These are phyloP conservation scores for Cutaneotrichosporon curvatum DNA, from an alignment of 1,284 basidiomycete genomes.

Conservation along the genomic window DNA sequence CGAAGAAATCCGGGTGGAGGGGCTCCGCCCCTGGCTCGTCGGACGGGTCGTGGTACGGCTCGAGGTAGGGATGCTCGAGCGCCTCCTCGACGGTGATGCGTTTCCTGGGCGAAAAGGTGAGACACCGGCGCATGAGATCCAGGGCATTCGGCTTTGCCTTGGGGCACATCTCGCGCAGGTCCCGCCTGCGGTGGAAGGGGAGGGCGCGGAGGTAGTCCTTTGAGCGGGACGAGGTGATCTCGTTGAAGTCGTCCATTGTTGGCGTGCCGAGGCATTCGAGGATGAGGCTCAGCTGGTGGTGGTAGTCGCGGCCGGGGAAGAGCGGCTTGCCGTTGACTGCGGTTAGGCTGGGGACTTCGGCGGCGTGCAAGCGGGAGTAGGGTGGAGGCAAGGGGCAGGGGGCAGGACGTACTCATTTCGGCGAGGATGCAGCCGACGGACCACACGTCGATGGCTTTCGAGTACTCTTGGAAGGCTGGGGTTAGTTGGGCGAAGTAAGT, in stretches of 20 bases:
- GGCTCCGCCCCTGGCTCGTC: slow-evolving; percentile 78
- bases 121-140: slow-evolving; percentile 79
- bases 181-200: slow-evolving; percentile 79
- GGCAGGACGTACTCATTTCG: slow-evolving; percentile 60
- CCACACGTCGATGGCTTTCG: slow-evolving; percentile 88
- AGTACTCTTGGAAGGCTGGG: slow-evolving; percentile 78
- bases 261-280: slow-evolving; percentile 56
- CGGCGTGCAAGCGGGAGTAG: not conserved
- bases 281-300: slow-evolving; percentile 52
- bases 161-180: slow-evolving; percentile 67
- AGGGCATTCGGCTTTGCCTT: slow-evolving; percentile 79
- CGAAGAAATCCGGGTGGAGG: slow-evolving; percentile 78
- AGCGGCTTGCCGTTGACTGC: slow-evolving; percentile 71
- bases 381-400: not conserved
- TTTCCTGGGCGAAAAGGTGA: slow-evolving; percentile 84
- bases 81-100: slow-evolving; percentile 87
- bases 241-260: slow-evolving; percentile 57
- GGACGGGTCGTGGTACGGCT: slow-evolving; percentile 81
- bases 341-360: too few relatives aligned
- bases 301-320: slow-evolving; percentile 66
- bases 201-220: slow-evolving; percentile 60
- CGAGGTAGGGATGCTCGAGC: slow-evolving; percentile 83
- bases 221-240: slow-evolving; percentile 68
- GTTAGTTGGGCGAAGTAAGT: not conserved
- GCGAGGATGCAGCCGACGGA: slow-evolving; percentile 87